Percentiles rank a stretch among this genome's conserved stretches.
These are phyloP conservation scores for Cetraspora pellucida DNA, from an alignment of 192 early-diverging fungal species.

Conservation along the genomic window DNA sequence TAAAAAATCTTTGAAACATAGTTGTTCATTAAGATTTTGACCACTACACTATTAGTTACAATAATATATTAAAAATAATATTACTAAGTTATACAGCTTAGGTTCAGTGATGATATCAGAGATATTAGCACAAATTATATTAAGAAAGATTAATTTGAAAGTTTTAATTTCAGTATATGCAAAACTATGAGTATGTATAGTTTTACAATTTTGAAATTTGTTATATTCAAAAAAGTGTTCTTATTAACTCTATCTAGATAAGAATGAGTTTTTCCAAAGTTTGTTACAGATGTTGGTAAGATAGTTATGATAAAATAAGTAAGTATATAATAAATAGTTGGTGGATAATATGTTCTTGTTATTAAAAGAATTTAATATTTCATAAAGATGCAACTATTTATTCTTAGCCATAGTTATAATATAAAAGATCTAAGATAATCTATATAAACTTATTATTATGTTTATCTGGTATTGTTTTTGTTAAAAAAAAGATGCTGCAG, in stretches of 20 bases:
- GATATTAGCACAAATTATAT: neutral
- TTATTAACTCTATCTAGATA: neutral
- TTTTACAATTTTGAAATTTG: constrained; percentile 20
- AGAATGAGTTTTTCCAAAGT: neutral
- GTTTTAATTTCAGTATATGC: neutral
- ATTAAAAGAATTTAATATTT: neutral
- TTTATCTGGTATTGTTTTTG: too few species aligned
- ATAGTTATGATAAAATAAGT: neutral
- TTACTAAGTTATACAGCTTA: constrained; percentile 5
- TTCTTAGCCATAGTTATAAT: constrained; percentile 21
- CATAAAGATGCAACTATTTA: neutral
- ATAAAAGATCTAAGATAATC: too few species aligned
- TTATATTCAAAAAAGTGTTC: constrained; percentile 3
- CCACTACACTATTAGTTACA: neutral
- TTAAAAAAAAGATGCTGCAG: too few species aligned
- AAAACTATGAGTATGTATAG: constrained; percentile 7
- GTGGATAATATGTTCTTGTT: neutral
- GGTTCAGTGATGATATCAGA: neutral
- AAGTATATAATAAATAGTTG: neutral
- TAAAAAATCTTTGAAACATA: too few species aligned
- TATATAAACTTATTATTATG: too few species aligned
- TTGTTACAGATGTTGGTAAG: neutral
- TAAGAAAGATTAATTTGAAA: neutral
- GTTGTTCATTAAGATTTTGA: too few species aligned
- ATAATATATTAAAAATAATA: neutral